Base-by-base conservation (phyloP, 371 early-diverging fungal genomes). In the Sporodiniella umbellata region DNA sequence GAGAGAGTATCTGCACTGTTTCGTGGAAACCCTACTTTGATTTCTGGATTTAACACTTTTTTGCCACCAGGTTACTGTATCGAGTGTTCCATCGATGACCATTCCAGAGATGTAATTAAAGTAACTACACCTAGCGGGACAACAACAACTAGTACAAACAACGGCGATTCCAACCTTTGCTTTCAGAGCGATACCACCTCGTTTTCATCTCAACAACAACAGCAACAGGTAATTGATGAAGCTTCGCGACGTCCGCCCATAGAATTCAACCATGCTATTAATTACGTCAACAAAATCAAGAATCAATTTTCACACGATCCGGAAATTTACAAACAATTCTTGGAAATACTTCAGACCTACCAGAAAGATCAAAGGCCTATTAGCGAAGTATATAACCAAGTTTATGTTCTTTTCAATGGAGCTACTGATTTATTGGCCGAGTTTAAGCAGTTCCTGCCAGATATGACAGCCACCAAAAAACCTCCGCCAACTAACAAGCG, bases 31-130 rank as follows among this genome's bases (percentile, higher is more conserved):
- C 92, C 94, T 28, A 58, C 79, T 26, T 84, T 99, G 30, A 92
- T 99, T 15, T 88, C 80, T 46, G 98, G 96, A 26, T 99, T 99
- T 77, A 99, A 99, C 71, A 95, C 97, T 2, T 99, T 99, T 64
- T 63, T 99, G 39, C 99, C 99, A 10, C 90, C 93, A 15, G 98
- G 97, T 1, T 97, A 94, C 64, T 85, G 86, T 39, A 94, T 98
- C 48, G 92, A 92, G 62, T 83, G 88, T 53, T 83, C 84, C 3
- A 74, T 77, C 42, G 85, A 92, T 53, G 84, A 87, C 1, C 53
- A 64, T n/a, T 39, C 53, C 10, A 50, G 57, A 39, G 87, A 89
- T 42, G 62, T 72, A 42, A 85, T 94, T 42, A 78, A 83, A 18
- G 93, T 93, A 14, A 90, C 85, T 2, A 92, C 93, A 4, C 93